phyloP scores from a whole-genome alignment of 2,329 filamentous ascomycete species.

The Neonectria neomacrospora region DNA sequence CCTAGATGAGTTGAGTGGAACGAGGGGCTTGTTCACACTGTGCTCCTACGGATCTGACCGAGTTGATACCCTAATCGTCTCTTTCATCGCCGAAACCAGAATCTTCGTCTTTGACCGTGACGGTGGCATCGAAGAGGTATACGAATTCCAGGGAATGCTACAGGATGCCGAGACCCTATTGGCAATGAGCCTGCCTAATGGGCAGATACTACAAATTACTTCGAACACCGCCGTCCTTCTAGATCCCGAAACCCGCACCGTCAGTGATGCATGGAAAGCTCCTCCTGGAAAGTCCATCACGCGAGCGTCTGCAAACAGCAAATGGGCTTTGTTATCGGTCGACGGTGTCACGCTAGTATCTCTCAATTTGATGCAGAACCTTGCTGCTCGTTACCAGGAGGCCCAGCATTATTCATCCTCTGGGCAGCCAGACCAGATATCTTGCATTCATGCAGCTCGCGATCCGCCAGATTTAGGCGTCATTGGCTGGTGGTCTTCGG shows the following conservation, averaged over 20 bases:
- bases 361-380: conserved; percentile 68
- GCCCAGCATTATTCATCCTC: conserved; percentile 62
- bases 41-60: conserved; percentile 60
- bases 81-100: conserved; percentile 85
- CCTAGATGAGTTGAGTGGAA: conserved; percentile 80
- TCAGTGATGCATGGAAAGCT: conserved; percentile 68
- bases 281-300: conserved; percentile 71
- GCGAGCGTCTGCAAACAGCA: conserved; percentile 78
- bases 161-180: conserved; percentile 79
- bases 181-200: conserved; percentile 71
- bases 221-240: conserved; percentile 69
- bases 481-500: conserved; percentile 88
- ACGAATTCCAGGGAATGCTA: conserved; percentile 76
- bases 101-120: conserved; percentile 79
- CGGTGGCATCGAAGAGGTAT: conserved; percentile 87
- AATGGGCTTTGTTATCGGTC: conserved; percentile 77
- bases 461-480: conserved; percentile 75
- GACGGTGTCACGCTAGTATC: conserved; percentile 79
- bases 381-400: conserved; percentile 69
- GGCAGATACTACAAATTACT: conserved; percentile 81
- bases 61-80: conserved; percentile 79
- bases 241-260: conserved; percentile 66
- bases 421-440: conserved; percentile 73
- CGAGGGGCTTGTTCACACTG: conserved; percentile 78
- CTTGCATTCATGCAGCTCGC: conserved; percentile 81